Evolutionary conservation across 495 filamentous ascomycete genomes (phyloP).

Genomic region (Xylaria grammica): DNA sequence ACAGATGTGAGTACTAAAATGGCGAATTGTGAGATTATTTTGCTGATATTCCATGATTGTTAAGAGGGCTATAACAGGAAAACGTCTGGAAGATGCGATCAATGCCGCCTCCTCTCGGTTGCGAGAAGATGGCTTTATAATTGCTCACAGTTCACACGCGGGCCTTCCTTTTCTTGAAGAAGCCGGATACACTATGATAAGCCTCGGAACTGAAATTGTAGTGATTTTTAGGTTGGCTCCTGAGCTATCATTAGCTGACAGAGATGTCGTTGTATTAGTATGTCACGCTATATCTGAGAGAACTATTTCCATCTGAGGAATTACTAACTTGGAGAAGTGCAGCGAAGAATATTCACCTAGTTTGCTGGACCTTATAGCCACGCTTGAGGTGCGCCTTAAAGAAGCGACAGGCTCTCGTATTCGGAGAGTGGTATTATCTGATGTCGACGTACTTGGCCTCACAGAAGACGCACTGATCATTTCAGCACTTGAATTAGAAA

Average conservation of each 20-base stretch:
- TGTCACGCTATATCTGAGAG: no score
- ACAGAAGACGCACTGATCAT: slow-evolving; percentile 20
- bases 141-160: slow-evolving; percentile 21
- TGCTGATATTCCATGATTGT: not conserved
- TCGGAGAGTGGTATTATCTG: not conserved
- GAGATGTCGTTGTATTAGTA: no score
- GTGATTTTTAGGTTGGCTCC: no score
- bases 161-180: slow-evolving; percentile 6
- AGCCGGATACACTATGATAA: slow-evolving; percentile 1
- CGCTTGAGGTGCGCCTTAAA: no score
- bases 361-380: not conserved
- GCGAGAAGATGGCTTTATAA: slow-evolving; percentile 8
- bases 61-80: slow-evolving; percentile 15
- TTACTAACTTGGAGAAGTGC: not conserved
- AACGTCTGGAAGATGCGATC: slow-evolving; percentile 6
- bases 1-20: slow-evolving; percentile 15
- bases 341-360: slow-evolving; percentile 5
- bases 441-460: slow-evolving; percentile 18
- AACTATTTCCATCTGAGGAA: slow-evolving; percentile 5
- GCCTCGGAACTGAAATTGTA: no score
- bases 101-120: not conserved
- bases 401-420: not conserved
- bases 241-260: no score
- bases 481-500: slow-evolving; percentile 32
- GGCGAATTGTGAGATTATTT: not conserved